Evolutionary conservation across 352 stramenopile species (phyloP), one percentile per base, ranked within the genome.

Genomic region (Pythium insidiosum): DNA sequence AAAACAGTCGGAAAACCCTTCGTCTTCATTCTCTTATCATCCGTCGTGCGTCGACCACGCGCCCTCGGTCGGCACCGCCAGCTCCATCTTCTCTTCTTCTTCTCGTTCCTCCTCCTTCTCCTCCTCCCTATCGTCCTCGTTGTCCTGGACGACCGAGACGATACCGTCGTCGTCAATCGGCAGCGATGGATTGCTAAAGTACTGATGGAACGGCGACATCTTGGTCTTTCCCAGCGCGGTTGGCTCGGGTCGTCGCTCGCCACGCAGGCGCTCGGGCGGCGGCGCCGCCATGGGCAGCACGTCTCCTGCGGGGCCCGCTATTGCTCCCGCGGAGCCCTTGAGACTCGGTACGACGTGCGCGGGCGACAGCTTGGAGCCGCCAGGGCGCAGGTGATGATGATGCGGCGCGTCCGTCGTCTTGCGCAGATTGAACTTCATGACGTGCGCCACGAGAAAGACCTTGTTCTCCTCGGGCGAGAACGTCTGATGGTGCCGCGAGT

Each of bases 401-500:
- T 42, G 41, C 5, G 41, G 30, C 31, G 37, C 30, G 31, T 53
- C 53, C 25, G 52, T 58, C 37, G 19, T 12, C 12, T 58, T 58
- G n/a, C n/a, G n/a, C n/a, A n/a, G n/a, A n/a, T n/a, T n/a, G 50
- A n/a, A n/a, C n/a, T n/a, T n/a, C n/a, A n/a, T n/a, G n/a, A n/a
- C n/a, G n/a, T n/a, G n/a, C n/a, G n/a, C 50, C 16, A 58, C 50
- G 29, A 58, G 18, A 38, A 60, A 38, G 31, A 59, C 47, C 9
- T 35, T 29, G 21, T 50, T 59, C 44, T 60, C 52, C 18, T 43
- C 41, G 5, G 44, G 36, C 12, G 51, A 59, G 19, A 59, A 54
- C 12, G 39, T 59, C 51, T 59, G 51, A 4, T 40, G 51, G 15
- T 38, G 36, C 4, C 24, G 18, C 0, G 50, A 42, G 35, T 30